Percentiles rank a stretch among this genome's conserved stretches.
These are phyloP conservation scores for Fusarium phyllophilum DNA, from an alignment of 2,329 filamentous ascomycete genomes.

Conservation along the genomic window DNA sequence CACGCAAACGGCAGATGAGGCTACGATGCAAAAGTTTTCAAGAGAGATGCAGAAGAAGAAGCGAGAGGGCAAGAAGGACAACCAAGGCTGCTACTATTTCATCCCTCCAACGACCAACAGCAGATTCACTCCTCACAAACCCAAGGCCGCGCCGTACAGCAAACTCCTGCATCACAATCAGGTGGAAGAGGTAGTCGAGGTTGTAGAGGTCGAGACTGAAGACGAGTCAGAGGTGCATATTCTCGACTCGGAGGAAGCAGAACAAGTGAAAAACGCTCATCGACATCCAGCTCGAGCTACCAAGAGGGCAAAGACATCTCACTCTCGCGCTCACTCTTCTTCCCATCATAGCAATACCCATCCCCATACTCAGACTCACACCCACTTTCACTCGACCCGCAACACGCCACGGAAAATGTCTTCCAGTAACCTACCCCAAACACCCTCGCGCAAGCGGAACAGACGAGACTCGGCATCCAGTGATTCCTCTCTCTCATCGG, in stretches of 20 bases:
- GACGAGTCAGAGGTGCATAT: slow-evolving; percentile 17
- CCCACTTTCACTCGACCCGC: slow-evolving; percentile 36
- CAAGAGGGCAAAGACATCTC: slow-evolving; percentile 52
- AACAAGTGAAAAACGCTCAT: slow-evolving; percentile 18
- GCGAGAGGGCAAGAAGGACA: slow-evolving; percentile 64
- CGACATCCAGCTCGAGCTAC: slow-evolving; percentile 41
- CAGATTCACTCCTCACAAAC: slow-evolving; percentile 55
- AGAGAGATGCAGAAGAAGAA: slow-evolving; percentile 64
- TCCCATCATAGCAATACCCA: slow-evolving; percentile 16
- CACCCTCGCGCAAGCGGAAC: slow-evolving; percentile 50
- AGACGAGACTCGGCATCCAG: slow-evolving; percentile 53
- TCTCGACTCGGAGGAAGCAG: slow-evolving; percentile 12
- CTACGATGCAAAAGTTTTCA: slow-evolving; percentile 62
- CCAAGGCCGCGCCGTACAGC: slow-evolving; percentile 61
- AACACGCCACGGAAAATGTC: slow-evolving; percentile 44
- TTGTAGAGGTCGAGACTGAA: slow-evolving; percentile 10
- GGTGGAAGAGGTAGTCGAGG: slow-evolving; percentile 26
- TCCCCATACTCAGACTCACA: slow-evolving; percentile 16
- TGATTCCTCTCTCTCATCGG: slow-evolving; percentile 56
- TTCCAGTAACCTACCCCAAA: slow-evolving; percentile 43
- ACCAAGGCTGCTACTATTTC: slow-evolving; percentile 65
- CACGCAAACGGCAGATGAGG: slow-evolving; percentile 64
- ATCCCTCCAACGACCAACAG: slow-evolving; percentile 58
- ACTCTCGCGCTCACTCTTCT: slow-evolving; percentile 38
- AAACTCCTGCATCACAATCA: slow-evolving; percentile 55